These are phyloP conservation scores for Cladosporium sp. DNA, from an alignment of 2,329 filamentous ascomycete genomes.

Conservation along the genomic window DNA sequence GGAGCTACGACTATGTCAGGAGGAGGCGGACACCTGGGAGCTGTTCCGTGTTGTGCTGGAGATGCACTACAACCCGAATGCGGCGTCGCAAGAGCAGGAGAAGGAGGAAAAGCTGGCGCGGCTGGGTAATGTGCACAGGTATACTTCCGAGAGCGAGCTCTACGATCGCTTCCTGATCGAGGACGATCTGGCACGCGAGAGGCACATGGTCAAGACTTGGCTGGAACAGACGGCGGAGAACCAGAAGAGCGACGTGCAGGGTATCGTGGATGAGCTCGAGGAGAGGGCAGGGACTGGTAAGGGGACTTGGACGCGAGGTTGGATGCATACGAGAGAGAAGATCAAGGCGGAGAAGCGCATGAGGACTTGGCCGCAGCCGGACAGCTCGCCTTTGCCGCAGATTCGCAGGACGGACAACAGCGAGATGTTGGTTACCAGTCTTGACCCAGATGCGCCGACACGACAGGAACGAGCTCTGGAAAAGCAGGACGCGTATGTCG, in stretches of 20 bases:
- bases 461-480: constrained; percentile 73
- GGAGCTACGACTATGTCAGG: constrained; percentile 26
- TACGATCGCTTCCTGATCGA: constrained; percentile 70
- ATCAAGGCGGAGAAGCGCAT: constrained; percentile 87
- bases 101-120: constrained; percentile 29
- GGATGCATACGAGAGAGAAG: constrained; percentile 82
- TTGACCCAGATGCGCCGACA: constrained; percentile 85
- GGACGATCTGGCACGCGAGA: constrained; percentile 69
- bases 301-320: constrained; percentile 78
- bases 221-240: constrained; percentile 68
- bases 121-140: constrained; percentile 36
- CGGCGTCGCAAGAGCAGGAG: constrained; percentile 26
- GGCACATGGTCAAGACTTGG: constrained; percentile 77
- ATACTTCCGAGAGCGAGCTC: constrained; percentile 54
- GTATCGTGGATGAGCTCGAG: constrained; percentile 64
- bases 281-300: constrained; percentile 62
- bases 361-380: constrained; percentile 42
- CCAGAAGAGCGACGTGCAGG: constrained; percentile 64
- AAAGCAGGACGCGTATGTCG: constrained; percentile 78
- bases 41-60: constrained; percentile 66
- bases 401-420: constrained; percentile 44
- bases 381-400: constrained; percentile 49
- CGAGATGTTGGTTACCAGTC: constrained; percentile 69
- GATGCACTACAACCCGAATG: constrained; percentile 53
- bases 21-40: constrained; percentile 87